Evolutionary conservation across 2,329 filamentous ascomycete genomes (phyloP).

Genomic region (Apiospora malaysiana): DNA sequence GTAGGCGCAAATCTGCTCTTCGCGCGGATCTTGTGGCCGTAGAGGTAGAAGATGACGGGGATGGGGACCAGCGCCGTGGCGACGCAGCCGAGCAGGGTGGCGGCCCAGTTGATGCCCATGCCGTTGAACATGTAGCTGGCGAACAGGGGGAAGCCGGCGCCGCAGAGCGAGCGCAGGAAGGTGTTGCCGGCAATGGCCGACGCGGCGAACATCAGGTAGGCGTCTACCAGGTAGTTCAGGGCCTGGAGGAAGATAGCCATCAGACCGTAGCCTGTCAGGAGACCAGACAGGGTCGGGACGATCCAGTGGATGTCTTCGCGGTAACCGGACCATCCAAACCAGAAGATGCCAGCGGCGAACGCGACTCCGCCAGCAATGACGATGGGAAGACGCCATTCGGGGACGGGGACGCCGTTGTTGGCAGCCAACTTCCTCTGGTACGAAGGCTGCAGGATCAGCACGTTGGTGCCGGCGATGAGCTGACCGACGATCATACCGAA

Average conservation of each 20-base stretch:
- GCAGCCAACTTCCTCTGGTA: conserved; percentile 73
- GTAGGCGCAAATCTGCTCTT: conserved; percentile 64
- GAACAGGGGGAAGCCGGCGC: conserved; percentile 82
- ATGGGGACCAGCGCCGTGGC: conserved; percentile 64
- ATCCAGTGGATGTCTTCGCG: conserved; percentile 65
- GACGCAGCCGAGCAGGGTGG: conserved; percentile 66
- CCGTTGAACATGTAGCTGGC: conserved; percentile 72
- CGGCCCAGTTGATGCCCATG: conserved; percentile 66
- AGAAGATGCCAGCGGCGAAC: conserved; percentile 72
- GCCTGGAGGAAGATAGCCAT: conserved; percentile 83
- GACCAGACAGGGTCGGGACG: conserved; percentile 64
- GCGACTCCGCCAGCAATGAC: conserved; percentile 64
- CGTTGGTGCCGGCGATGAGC: conserved; percentile 68
- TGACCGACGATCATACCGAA: conserved; percentile 84
- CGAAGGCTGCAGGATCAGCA: conserved; percentile 67
- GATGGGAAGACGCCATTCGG: conserved; percentile 70
- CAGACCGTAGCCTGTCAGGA: conserved; percentile 75
- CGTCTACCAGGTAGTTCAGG: conserved; percentile 82
- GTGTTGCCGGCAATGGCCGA: conserved; percentile 85
- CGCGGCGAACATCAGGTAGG: conserved; percentile 75
- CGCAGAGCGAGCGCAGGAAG: conserved; percentile 78
- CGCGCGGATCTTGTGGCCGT: conserved; percentile 61
- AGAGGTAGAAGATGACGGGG: conserved; percentile 66
- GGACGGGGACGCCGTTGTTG: conserved; percentile 69
- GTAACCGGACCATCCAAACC: conserved; percentile 78